Percentiles rank a stretch among this genome's conserved stretches.
Conservation (phyloP, 257 asterid species). For the Sherardia arvensis region DNA sequence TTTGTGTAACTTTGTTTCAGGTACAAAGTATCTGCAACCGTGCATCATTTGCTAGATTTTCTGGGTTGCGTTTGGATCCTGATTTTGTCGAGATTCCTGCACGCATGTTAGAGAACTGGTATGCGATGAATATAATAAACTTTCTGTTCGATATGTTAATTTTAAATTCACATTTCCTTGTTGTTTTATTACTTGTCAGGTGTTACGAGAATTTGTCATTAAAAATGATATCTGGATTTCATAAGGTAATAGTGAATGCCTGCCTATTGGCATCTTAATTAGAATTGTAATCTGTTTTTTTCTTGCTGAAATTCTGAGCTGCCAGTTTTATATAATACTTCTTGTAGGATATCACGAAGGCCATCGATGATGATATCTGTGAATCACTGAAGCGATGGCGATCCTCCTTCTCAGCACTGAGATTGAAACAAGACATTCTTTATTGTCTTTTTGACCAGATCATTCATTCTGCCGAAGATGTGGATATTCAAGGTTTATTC, state of each 20-base stretch:
- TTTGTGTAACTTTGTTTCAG: constrained; percentile 21
- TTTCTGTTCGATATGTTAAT: background rate
- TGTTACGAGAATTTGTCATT: constrained; percentile 72
- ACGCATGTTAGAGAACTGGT: constrained; percentile 80
- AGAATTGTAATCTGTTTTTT: background rate
- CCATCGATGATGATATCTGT: constrained; percentile 71
- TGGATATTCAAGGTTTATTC: constrained; percentile 62
- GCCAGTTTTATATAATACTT: constrained; percentile 2
- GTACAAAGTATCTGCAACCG: constrained; percentile 79
- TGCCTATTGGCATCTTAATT: background rate
- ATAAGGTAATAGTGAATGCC: constrained; percentile 58
- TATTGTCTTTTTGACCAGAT: constrained; percentile 94
- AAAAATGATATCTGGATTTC: constrained; percentile 81
- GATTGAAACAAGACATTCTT: constrained; percentile 78
- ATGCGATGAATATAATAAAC: constrained; percentile 4
- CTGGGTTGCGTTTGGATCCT: constrained; percentile 89
- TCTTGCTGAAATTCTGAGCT: background rate
- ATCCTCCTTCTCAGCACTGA: constrained; percentile 76
- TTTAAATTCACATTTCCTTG: constrained; percentile 5
- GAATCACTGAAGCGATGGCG: constrained; percentile 70
- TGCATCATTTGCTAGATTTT: constrained; percentile 77
- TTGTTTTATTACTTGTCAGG: constrained; percentile 34
- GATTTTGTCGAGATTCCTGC: constrained; percentile 96
- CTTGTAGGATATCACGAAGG: constrained; percentile 82
- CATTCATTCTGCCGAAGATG: constrained; percentile 78